Base-by-base conservation (phyloP, 495 filamentous ascomycete genomes). In the Talaromyces thailandensis region DNA sequence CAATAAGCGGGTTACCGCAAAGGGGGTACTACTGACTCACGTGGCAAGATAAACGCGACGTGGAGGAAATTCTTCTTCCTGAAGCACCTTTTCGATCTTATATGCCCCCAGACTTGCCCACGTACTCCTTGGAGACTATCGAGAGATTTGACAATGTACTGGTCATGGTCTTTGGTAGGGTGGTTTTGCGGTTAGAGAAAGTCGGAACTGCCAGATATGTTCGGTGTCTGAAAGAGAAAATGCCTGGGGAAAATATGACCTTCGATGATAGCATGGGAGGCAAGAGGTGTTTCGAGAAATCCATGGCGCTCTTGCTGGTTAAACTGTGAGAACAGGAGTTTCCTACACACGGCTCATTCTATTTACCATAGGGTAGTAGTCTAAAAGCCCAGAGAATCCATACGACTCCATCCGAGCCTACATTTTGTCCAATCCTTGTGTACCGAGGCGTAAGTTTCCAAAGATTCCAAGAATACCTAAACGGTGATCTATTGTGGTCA, bases 21-120 rank as follows among this genome's bases (percentile, higher is more conserved):
- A 26, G 12, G 26, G 48, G 51, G 12, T 58, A 25, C 50, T 21
- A 59, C 53, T 32, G 60, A 55, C 69, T 40, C 37, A 66, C 62
- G 60, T 61, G 28, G 69, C 67, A 64, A 63, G 66, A 63, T 63
- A 71, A 58, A 71, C 65, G 25, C 66, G 65, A 37, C 62, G 64
- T 56, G 60, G 66, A 7, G 65, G 66, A 62, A 32, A 62, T 37
- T 50, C 55, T 61, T 68, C 67, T 51, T 69, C 64, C 66, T 71
- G 69, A 18, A 71, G 58, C 8, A 71, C 68, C 53, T 60, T 66
- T 60, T 75, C 69, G 23, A 77, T 70, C 0, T 65, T 69, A 50
- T 77, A 77, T 37, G 65, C 65, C 58, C 68, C 73, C 73, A 50
- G 73, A 76, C 32, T 71, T 45, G 43, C 50, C 61, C 51, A 23